These are phyloP conservation scores for Aspergillus nidulans DNA, from an alignment of 495 filamentous ascomycete genomes.

Conservation along the genomic window DNA sequence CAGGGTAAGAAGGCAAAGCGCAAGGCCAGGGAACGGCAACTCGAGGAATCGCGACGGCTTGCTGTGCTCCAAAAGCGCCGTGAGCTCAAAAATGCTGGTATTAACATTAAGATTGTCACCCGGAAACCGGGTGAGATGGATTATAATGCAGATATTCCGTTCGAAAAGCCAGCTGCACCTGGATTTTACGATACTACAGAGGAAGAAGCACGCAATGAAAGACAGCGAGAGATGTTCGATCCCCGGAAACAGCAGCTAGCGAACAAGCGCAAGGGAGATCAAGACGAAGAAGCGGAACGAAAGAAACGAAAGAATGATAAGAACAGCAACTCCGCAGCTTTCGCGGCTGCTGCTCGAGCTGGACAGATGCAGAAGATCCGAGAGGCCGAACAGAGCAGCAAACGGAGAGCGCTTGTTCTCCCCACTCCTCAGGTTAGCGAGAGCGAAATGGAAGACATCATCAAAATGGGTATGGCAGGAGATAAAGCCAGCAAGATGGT, in stretches of 20 bases:
- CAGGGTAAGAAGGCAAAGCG: constrained; percentile 99
- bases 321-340: constrained; percentile 64
- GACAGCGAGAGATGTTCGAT: constrained; percentile 82
- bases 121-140: constrained; percentile 96
- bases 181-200: constrained; percentile 93
- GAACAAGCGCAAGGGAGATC: constrained; percentile 92
- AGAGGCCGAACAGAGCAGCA: constrained; percentile 95
- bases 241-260: constrained; percentile 91
- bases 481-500: constrained; percentile 78
- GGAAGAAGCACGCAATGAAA: constrained; percentile 76
- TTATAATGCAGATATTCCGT: constrained; percentile 97
- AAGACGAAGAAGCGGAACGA: constrained; percentile 73
- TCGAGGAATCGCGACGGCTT: constrained; percentile 87
- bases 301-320: constrained; percentile 89
- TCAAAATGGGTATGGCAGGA: constrained; percentile 96
- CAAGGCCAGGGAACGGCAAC: constrained; percentile 90
- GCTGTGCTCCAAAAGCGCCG: constrained; percentile 91
- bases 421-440: constrained; percentile 90
- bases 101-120: constrained; percentile 95
- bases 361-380: constrained; percentile 94
- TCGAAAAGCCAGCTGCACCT: constrained; percentile 83
- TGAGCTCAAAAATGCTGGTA: constrained; percentile 94
- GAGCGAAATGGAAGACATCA: constrained; percentile 90
- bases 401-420: constrained; percentile 71
- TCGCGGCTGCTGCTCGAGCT: constrained; percentile 87